Conservation (phyloP, 2,329 filamentous ascomycete genomes). For the Nigrospora sphaerica region DNA sequence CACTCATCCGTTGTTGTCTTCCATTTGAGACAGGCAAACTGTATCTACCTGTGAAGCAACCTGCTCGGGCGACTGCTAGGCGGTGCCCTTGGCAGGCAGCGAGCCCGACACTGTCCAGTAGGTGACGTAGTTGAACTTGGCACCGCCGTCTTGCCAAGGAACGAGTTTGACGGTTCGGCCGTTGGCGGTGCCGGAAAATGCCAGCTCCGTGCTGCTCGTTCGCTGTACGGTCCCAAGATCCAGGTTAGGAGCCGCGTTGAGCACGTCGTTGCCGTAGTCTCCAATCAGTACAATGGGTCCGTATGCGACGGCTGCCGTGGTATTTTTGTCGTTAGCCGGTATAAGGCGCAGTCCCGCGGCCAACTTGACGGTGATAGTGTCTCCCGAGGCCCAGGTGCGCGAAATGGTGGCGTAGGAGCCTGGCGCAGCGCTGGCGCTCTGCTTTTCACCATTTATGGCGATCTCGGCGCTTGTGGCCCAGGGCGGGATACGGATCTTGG, state of each 20-base stretch:
- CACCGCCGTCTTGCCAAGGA: constrained; percentile 33
- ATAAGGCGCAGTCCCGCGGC: constrained; percentile 36
- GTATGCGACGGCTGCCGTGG: constrained; percentile 36
- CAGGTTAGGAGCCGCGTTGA: constrained; percentile 21
- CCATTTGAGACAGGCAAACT: too few species aligned
- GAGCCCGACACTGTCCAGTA: constrained; percentile 26
- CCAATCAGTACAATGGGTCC: constrained; percentile 37
- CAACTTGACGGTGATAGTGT: constrained; percentile 33
- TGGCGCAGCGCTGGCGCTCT: constrained; percentile 16
- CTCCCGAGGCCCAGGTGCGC: constrained; percentile 33
- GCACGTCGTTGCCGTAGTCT: constrained; percentile 29
- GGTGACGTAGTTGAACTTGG: constrained; percentile 33
- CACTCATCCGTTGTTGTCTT: too few species aligned
- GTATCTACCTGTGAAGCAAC: too few species aligned
- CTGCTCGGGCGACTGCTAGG: too few species aligned
- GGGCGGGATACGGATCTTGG: constrained; percentile 36
- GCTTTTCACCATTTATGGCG: constrained; percentile 30
- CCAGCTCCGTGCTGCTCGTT: constrained; percentile 12
- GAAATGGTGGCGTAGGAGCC: constrained; percentile 33
- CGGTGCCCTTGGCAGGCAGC: background rate
- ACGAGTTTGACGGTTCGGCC: constrained; percentile 22
- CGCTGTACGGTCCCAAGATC: constrained; percentile 19
- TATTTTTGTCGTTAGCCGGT: constrained; percentile 37
- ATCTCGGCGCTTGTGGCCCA: constrained; percentile 34
- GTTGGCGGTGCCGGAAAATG: constrained; percentile 24